phyloP scores from a whole-genome alignment of 2,329 filamentous ascomycete species.

The Epichloe hybrida region DNA sequence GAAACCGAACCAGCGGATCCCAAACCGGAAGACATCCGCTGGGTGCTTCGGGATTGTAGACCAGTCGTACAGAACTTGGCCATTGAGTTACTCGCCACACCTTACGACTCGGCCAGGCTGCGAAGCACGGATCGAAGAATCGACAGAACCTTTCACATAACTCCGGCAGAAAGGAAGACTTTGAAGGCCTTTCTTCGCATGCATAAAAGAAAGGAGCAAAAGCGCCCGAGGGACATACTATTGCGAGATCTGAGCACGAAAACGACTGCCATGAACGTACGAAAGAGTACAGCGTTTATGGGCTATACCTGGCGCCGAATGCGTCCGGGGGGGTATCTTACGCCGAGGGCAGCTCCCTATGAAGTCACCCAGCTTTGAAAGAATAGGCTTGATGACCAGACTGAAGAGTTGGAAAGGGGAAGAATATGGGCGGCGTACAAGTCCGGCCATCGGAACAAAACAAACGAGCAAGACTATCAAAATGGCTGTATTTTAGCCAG shows the following conservation, averaged over 20 bases:
- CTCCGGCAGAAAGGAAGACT: conserved; percentile 23
- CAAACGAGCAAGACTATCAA: too few relatives aligned
- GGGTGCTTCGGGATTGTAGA: conserved; percentile 24
- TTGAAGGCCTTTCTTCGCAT: conserved; percentile 37
- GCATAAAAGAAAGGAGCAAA: conserved; percentile 53
- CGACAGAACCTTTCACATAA: conserved; percentile 23
- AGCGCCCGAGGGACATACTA: conserved; percentile 71
- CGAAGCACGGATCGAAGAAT: conserved; percentile 36
- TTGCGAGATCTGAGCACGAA: conserved; percentile 59
- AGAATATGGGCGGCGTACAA: not conserved
- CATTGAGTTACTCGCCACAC: conserved; percentile 29
- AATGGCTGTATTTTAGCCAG: too few relatives aligned
- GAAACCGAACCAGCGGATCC: conserved; percentile 17
- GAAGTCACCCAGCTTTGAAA: not conserved
- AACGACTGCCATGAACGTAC: conserved; percentile 57
- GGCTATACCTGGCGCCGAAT: conserved; percentile 72
- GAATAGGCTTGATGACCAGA: not conserved
- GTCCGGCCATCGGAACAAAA: not conserved
- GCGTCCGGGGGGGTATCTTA: conserved; percentile 20
- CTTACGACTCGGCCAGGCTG: conserved; percentile 35
- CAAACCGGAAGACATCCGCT: conserved; percentile 18
- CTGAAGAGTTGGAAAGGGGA: not conserved
- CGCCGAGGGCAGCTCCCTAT: conserved; percentile 2
- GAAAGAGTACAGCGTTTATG: conserved; percentile 73
- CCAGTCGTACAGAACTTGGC: conserved; percentile 29